Evolutionary conservation across 2,329 filamentous ascomycete genomes (phyloP).

Genomic region (Xylariaceae sp.): DNA sequence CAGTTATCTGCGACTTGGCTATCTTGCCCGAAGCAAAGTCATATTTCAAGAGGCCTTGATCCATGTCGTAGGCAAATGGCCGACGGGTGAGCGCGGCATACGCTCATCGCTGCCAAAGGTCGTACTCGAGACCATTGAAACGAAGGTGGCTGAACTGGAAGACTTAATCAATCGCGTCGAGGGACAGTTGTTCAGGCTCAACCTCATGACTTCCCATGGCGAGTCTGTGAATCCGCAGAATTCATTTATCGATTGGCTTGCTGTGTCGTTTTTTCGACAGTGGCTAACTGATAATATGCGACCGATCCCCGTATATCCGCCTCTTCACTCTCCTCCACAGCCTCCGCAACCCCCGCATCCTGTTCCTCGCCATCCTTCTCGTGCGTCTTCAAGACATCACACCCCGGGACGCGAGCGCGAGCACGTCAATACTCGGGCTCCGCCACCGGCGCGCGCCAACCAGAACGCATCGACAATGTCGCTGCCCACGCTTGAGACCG

Average conservation of each 20-base stretch:
- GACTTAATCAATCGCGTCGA: conserved; percentile 77
- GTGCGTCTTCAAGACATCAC: conserved; percentile 13
- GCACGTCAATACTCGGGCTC: not conserved
- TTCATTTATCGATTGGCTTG: conserved; percentile 85
- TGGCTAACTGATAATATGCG: conserved; percentile 91
- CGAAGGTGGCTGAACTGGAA: conserved; percentile 88
- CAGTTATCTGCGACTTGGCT: conserved; percentile 84
- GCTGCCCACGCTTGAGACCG: conserved; percentile 48
- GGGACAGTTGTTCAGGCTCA: conserved; percentile 74
- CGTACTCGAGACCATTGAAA: conserved; percentile 85
- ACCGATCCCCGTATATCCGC: conserved; percentile 50
- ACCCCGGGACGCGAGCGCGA: conserved; percentile 18
- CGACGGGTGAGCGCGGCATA: conserved; percentile 70
- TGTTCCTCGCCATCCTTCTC: conserved; percentile 8
- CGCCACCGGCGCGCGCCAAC: conserved; percentile 6
- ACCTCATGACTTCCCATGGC: conserved; percentile 69
- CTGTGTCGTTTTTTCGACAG: conserved; percentile 79
- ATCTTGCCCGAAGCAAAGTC: conserved; percentile 74
- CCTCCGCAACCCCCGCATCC: conserved; percentile 31
- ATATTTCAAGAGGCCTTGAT: conserved; percentile 85
- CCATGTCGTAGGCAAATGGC: conserved; percentile 94
- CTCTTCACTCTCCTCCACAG: conserved; percentile 28
- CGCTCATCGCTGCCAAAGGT: conserved; percentile 65
- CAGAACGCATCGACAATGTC: conserved; percentile 32
- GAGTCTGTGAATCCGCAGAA: conserved; percentile 77